Base-by-base conservation (phyloP, 805 yeast species). In the Candida peoriensis region DNA sequence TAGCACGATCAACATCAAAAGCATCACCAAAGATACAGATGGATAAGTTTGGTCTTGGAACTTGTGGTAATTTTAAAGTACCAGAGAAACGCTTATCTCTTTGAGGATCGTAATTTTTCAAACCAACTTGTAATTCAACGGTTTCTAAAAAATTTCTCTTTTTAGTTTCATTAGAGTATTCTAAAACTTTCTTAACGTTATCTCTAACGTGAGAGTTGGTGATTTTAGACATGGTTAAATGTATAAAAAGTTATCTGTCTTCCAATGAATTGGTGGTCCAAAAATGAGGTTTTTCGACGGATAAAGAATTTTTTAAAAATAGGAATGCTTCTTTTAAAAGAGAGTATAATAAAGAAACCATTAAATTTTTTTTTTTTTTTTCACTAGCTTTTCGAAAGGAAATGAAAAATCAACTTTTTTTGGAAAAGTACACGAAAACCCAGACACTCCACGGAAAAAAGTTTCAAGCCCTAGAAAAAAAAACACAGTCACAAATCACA, bases 31-130 rank as follows among this genome's bases (percentile, higher is more conserved):
- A 93, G 69, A 93, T 88, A 77, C 98, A 93, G 78, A 93, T 73
- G 74, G 97, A 85, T 97, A 93, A 87, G 96, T 93, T 93, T 76
- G 99, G 99, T 81, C 99, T 94, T 78, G 98, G 98, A 56, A 94
- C 96, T 66, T 80, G 81, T 66, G 99, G 99, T 61, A 93, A 79
- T 76, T 81, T 93, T 76, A 93, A 81, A 66, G 97, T 66, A 77
- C 99, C 99, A 69, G 97, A 90, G 97, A 93, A 93, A 88, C 99
- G 97, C 89, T 93, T 93, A 76, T 93, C 99, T 86, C 98, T 89
- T 80, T 93, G 98, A 68, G 99, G 97, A 72, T 93, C 99, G 76
- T 93, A 93, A 95, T 93, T 93, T 89, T 93, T 93, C 62, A 93
- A 81, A 73, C 98, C 98, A 66, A 93, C 95, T 78, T 93, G 98